phyloP scores from a whole-genome alignment of 2,329 filamentous ascomycete genomes.

The Orbilia brochopaga region DNA sequence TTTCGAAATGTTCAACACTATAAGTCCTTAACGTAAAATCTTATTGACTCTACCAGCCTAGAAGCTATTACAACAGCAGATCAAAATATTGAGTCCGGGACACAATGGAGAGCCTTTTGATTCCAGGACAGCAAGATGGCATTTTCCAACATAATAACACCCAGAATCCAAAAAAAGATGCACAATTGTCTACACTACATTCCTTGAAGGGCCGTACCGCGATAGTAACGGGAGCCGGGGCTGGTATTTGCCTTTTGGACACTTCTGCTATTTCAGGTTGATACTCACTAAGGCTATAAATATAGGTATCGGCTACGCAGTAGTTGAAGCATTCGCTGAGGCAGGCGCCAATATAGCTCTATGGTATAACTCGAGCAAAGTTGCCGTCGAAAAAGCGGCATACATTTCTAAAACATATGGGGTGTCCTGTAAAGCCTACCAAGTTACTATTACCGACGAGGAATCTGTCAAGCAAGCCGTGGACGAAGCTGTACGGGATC shows the following conservation, averaged over 20 bases:
- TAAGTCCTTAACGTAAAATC: too few species aligned
- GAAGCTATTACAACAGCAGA: too few species aligned
- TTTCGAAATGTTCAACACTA: too few species aligned
- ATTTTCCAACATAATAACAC: constrained; percentile 21
- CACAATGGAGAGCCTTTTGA: constrained; percentile 16
- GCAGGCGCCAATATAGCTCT: constrained; percentile 74
- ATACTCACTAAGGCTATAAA: background rate
- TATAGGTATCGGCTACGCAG: constrained; percentile 69
- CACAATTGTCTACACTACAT: constrained; percentile 7
- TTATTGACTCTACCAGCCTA: too few species aligned
- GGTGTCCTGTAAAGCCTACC: constrained; percentile 68
- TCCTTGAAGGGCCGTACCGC: constrained; percentile 27
- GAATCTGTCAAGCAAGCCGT: constrained; percentile 64
- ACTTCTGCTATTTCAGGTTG: background rate
- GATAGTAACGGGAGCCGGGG: constrained; percentile 25
- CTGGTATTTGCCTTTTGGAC: constrained; percentile 6
- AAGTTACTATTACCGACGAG: constrained; percentile 66
- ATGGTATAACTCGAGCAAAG: constrained; percentile 74
- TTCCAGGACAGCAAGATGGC: constrained; percentile 27
- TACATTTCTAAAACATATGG: constrained; percentile 69
- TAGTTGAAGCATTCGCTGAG: constrained; percentile 71
- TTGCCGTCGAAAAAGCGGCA: constrained; percentile 68
- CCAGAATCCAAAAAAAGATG: background rate
- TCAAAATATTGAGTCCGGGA: too few species aligned
- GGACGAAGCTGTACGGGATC: constrained; percentile 66